phyloP scores from a whole-genome alignment of 148 eudicot genomes.

The Chenopodium formosanum region DNA sequence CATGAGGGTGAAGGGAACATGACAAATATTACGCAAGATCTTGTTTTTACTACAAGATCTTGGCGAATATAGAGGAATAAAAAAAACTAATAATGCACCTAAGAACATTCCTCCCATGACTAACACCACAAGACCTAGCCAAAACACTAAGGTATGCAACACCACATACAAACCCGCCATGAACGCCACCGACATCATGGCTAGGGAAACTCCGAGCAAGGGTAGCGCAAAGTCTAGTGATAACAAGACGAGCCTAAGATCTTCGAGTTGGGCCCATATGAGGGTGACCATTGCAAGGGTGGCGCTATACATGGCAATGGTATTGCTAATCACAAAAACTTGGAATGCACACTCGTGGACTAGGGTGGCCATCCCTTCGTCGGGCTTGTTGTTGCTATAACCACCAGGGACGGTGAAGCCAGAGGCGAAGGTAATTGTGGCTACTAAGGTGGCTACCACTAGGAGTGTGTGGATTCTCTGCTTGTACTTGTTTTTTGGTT shows the following conservation, averaged over 20 bases:
- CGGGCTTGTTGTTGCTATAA: constrained; percentile 12
- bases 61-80: constrained; percentile 22
- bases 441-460: constrained; percentile 29
- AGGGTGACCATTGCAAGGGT: constrained; percentile 21
- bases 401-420: constrained; percentile 31
- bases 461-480: constrained; percentile 28
- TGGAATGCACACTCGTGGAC: constrained; percentile 24
- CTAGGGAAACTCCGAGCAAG: constrained; percentile 18
- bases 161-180: constrained; percentile 26
- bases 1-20: constrained; percentile 22
- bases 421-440: constrained; percentile 33
- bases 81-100: constrained; percentile 11
- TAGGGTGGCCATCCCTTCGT: constrained; percentile 25
- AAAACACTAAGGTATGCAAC: neutral
- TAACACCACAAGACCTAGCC: constrained; percentile 21
- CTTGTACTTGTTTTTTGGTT: constrained; percentile 16
- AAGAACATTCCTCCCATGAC: constrained; percentile 28
- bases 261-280: constrained; percentile 35
- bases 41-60: neutral
- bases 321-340: constrained; percentile 25
- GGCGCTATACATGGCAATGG: constrained; percentile 25
- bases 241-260: constrained; percentile 10
- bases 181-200: constrained; percentile 27
- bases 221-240: constrained; percentile 28
- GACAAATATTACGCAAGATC: constrained; percentile 7